Percentiles rank a stretch among this genome's conserved stretches.
Conservation (phyloP, 2,329 filamentous ascomycete species). For the Setomelanomma holmii region DNA sequence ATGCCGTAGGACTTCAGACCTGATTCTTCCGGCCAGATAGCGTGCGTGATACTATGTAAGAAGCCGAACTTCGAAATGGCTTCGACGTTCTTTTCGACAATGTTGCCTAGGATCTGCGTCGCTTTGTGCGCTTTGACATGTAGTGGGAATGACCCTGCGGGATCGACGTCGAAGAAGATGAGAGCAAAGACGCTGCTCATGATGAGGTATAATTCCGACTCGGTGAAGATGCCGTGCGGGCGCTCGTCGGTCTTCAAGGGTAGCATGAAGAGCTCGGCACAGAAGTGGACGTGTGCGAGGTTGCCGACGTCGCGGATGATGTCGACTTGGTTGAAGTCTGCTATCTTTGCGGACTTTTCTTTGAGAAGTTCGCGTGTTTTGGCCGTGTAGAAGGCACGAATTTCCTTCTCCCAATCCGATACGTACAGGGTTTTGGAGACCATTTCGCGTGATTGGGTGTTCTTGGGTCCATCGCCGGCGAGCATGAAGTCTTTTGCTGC, state of each 20-base stretch:
- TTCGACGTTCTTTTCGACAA: slow-evolving; percentile 58
- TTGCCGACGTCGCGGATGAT: slow-evolving; percentile 68
- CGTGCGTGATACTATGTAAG: slow-evolving; percentile 51
- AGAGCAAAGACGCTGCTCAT: slow-evolving; percentile 61
- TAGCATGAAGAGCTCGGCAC: slow-evolving; percentile 61
- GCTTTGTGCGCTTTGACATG: slow-evolving; percentile 57
- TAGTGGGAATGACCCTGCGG: slow-evolving; percentile 60
- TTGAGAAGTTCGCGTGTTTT: slow-evolving; percentile 68
- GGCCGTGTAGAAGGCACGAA: slow-evolving; percentile 72
- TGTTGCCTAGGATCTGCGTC: slow-evolving; percentile 58
- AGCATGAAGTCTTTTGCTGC: slow-evolving; percentile 65
- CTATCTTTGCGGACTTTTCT: slow-evolving; percentile 70
- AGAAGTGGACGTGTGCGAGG: slow-evolving; percentile 62
- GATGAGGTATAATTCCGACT: slow-evolving; percentile 62
- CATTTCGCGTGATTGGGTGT: slow-evolving; percentile 38
- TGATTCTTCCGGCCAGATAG: slow-evolving; percentile 49
- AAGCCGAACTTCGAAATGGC: slow-evolving; percentile 52
- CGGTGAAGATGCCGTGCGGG: slow-evolving; percentile 60
- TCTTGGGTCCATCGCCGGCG: slow-evolving; percentile 43
- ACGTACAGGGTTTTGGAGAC: slow-evolving; percentile 65
- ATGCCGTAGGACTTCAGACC: slow-evolving; percentile 61
- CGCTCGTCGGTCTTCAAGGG: slow-evolving; percentile 62
- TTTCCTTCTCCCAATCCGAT: slow-evolving; percentile 66
- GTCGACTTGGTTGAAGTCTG: slow-evolving; percentile 71
- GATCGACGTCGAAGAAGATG: slow-evolving; percentile 63